Base-by-base conservation (phyloP, 495 filamentous ascomycete genomes). In the Lindgomyces ingoldianus region DNA sequence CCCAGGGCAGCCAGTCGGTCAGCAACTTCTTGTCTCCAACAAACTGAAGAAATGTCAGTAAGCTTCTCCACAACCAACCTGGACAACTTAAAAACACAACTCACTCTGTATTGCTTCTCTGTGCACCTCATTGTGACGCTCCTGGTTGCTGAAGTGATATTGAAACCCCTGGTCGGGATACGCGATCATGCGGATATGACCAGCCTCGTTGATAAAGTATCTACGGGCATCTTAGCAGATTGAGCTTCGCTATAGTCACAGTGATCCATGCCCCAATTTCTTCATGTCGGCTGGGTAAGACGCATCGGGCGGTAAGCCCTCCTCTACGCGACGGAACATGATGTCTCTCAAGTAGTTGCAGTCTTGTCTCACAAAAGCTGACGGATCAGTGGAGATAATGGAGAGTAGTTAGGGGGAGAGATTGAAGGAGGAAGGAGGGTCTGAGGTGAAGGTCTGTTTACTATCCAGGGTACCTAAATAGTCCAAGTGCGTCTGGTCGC, bases 271-370 rank as follows among this genome's bases (percentile, higher is more conserved):
- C 90, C 90, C 91, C 18, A 96, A 80, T 48, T 81, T 77, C 42
- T 81, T 74, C 27, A 96, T 75, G 66, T 89, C 78, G 2, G 77
- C 73, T 16, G 84, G 81, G 67, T 87, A 93, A 14, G 75, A 55
- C 2, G 88, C 84, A 68, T 95, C 92, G 21, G 76, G 60, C n/a
- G 89, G 90, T 4, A 96, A 84, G 79, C 83, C 74, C 65, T 77
- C 75, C 75, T 79, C 75, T 60, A 78, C 74, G 63, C 87, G 85
- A 71, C 84, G 78, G 72, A 91, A 93, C 91, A 95, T 93, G 51
- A 36, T 61, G 46, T 1, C 21, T 8, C 4, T 25, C 9, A 3
- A 47, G 42, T 41, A 8, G 22, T 8, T 60, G 16, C 21, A 49
- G 25, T 21, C 4, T 11, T 42, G 16, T n/a, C n/a, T n/a, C n/a